A percentile compares a stretch with the other conserved stretches of the same genome.
Evolutionary conservation across 1,284 basidiomycete species (phyloP).

Genomic region (Apiotrichum sp.): DNA sequence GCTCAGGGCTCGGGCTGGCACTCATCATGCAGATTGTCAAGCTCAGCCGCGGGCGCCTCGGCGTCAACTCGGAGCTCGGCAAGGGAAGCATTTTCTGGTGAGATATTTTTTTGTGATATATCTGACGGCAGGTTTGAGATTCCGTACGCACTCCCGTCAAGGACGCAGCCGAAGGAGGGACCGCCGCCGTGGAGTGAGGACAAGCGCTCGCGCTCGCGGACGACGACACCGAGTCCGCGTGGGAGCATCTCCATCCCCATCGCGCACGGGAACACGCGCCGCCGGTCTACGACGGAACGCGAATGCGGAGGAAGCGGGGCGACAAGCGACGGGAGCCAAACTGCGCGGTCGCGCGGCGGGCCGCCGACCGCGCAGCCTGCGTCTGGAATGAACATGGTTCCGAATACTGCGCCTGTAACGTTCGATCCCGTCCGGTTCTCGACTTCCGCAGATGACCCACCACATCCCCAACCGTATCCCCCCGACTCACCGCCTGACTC

Average conservation of each 20-base stretch:
- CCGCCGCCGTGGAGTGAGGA: neutral
- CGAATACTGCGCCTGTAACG: no score
- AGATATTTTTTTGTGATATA: neutral
- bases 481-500: no score
- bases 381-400: neutral
- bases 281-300: neutral
- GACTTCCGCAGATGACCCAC: neutral
- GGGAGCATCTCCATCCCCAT: neutral
- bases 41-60: conserved; percentile 69
- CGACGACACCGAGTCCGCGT: neutral
- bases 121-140: conserved; percentile 4
- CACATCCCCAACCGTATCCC: neutral
- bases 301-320: neutral
- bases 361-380: neutral
- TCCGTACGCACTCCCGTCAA: neutral
- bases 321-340: neutral
- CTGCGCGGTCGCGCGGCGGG: neutral
- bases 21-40: conserved; percentile 85
- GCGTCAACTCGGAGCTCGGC: conserved; percentile 48
- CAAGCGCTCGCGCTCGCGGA: neutral
- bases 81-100: conserved; percentile 45
- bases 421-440: neutral
- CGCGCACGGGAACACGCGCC: neutral
- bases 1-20: conserved; percentile 75
- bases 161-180: neutral